These are phyloP conservation scores for Trichoderma sp. DNA, from an alignment of 2,329 filamentous ascomycete species.

Conservation along the genomic window DNA sequence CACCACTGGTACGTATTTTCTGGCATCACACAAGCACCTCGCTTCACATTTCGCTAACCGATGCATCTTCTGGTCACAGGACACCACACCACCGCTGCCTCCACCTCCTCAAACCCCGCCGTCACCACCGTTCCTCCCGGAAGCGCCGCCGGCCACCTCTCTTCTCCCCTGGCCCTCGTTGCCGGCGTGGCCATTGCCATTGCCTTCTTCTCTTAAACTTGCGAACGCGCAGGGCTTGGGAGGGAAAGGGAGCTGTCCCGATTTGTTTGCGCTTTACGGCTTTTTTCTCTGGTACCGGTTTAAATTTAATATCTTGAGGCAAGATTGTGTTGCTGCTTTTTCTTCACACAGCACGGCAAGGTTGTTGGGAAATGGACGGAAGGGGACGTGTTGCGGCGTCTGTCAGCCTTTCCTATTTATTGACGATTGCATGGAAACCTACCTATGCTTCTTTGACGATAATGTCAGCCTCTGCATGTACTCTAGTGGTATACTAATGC, in stretches of 20 bases:
- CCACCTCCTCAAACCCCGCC: constrained; percentile 30
- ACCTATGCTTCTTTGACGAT: constrained; percentile 25
- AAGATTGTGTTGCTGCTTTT: constrained; percentile 20
- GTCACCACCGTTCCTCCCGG: constrained; percentile 36
- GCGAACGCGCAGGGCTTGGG: background rate
- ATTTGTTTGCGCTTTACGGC: constrained; percentile 10
- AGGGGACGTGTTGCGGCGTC: background rate
- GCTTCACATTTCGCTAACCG: constrained; percentile 17
- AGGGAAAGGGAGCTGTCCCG: background rate
- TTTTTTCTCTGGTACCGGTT: constrained; percentile 21
- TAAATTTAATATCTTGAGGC: constrained; percentile 26
- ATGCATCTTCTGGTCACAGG: background rate
- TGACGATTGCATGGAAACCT: constrained; percentile 25
- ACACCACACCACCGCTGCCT: constrained; percentile 24
- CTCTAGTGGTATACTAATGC: constrained; percentile 27
- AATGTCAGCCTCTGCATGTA: constrained; percentile 26
- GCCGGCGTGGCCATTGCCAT: constrained; percentile 42
- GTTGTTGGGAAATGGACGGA: constrained; percentile 16
- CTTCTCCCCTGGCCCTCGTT: constrained; percentile 40
- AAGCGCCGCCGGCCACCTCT: constrained; percentile 38
- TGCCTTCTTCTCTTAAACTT: constrained; percentile 39
- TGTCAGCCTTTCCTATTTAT: constrained; percentile 17
- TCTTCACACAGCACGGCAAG: constrained; percentile 21
- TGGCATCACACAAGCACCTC: constrained; percentile 7
- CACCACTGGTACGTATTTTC: constrained; percentile 18